Percentiles rank a stretch among this genome's conserved stretches.
These are phyloP conservation scores for Malassezia sympodialis DNA, from an alignment of 1,284 basidiomycete species.

Conservation along the genomic window DNA sequence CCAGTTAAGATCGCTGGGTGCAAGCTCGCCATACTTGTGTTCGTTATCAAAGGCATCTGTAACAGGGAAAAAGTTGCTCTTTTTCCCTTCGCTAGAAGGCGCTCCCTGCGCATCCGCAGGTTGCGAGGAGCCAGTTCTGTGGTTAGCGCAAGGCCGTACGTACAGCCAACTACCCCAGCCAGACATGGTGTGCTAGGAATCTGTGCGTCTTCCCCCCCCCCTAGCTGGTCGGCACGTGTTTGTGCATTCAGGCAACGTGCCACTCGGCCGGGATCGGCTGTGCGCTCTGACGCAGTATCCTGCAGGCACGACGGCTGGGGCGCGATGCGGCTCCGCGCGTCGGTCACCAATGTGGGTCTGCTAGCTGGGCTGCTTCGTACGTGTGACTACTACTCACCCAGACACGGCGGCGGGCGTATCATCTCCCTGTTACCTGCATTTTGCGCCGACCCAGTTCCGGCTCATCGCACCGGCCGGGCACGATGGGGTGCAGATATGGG, in stretches of 20 bases:
- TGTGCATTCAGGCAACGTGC: background rate
- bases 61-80: constrained; percentile 40
- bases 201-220: background rate
- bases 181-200: constrained; percentile 23
- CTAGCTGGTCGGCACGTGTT: background rate
- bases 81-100: constrained; percentile 14
- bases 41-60: constrained; percentile 33
- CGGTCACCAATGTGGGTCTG: constrained; percentile 7
- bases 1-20: constrained; percentile 68
- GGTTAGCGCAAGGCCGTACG: constrained; percentile 5
- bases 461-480: constrained; percentile 11
- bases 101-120: constrained; percentile 3
- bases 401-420: constrained; percentile 9
- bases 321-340: constrained; percentile 15
- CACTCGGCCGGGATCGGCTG: constrained; percentile 1
- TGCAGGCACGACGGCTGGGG: background rate
- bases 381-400: background rate
- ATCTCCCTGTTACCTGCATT: constrained; percentile 9
- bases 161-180: constrained; percentile 46
- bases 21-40: constrained; percentile 60
- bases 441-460: constrained; percentile 8
- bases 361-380: constrained; percentile 12
- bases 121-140: constrained; percentile 17
- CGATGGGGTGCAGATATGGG: constrained; percentile 17
- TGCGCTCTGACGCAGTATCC: background rate